phyloP scores from a whole-genome alignment of 2,329 filamentous ascomycete genomes.

The Trichoderma atrobrunneum region DNA sequence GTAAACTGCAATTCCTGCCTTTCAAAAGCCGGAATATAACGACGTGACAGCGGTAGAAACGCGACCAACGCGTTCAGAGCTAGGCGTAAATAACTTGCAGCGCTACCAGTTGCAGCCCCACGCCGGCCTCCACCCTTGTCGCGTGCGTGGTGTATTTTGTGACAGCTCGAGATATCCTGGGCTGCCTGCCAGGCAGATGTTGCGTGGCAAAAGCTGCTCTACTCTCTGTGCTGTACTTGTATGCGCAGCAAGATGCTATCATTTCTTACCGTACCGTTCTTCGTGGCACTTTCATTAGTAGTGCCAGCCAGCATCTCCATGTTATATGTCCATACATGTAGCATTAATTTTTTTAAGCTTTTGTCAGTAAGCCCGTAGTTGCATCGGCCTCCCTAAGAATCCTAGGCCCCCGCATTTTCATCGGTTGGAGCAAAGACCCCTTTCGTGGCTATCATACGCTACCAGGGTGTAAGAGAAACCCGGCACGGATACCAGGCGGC shows the following conservation, averaged over 20 bases:
- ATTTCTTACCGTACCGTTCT: background rate
- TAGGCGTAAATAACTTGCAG: slow-evolving; percentile 13
- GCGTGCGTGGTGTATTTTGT: background rate
- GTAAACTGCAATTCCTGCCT: background rate
- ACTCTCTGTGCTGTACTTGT: background rate
- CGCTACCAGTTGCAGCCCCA: background rate
- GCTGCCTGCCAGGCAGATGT: background rate
- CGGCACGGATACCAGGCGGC: background rate
- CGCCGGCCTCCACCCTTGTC: background rate
- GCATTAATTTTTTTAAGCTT: background rate
- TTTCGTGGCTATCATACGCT: background rate
- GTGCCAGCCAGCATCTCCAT: background rate
- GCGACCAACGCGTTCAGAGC: slow-evolving; percentile 6
- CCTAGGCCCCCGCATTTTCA: background rate
- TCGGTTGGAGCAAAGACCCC: background rate
- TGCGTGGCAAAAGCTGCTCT: background rate
- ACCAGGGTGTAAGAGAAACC: background rate
- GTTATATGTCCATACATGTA: background rate
- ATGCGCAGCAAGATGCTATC: background rate
- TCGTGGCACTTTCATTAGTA: background rate
- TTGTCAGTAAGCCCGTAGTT: background rate
- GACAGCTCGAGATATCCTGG: background rate
- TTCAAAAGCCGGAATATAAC: background rate
- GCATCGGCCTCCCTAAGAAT: background rate
- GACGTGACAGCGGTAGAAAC: background rate